These are phyloP conservation scores for Sporothrix brasiliensis DNA, from an alignment of 2,329 filamentous ascomycete species.

Conservation along the genomic window DNA sequence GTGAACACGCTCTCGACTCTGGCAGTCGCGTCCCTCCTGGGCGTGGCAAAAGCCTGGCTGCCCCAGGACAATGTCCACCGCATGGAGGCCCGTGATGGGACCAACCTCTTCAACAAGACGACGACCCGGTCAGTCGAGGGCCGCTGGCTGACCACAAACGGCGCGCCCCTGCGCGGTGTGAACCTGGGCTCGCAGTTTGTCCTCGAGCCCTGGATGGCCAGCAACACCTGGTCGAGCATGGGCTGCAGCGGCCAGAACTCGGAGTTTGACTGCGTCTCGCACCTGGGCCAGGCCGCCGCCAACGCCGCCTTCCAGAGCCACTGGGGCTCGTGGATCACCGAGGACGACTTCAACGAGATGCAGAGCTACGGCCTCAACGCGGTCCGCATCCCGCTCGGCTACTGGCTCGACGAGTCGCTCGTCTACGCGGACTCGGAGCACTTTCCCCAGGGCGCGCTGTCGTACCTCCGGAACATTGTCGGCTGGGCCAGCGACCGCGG, in stretches of 20 bases:
- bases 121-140: not conserved
- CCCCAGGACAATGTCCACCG: conserved; percentile 31
- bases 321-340: conserved; percentile 55
- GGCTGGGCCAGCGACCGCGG: conserved; percentile 53
- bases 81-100: conserved; percentile 34
- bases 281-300: conserved; percentile 51
- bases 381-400: conserved; percentile 58
- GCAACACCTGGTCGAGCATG: conserved; percentile 50
- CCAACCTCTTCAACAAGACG: conserved; percentile 33
- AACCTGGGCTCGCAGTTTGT: conserved; percentile 45
- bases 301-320: conserved; percentile 54
- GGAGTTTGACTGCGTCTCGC: conserved; percentile 58
- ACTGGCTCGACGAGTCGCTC: conserved; percentile 57
- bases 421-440: conserved; percentile 53
- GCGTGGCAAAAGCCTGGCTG: conserved; percentile 31
- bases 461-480: conserved; percentile 52
- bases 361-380: conserved; percentile 56
- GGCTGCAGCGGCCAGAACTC: conserved; percentile 51
- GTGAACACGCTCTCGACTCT: not conserved
- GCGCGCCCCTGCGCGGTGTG: conserved; percentile 51
- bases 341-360: conserved; percentile 55
- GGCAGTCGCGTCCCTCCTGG: not conserved
- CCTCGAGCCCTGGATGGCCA: conserved; percentile 58
- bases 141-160: conserved; percentile 31
- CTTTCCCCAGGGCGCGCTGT: conserved; percentile 53